Conservation (phyloP, 2,329 filamentous ascomycete species). For the Colletotrichum echinochloae region DNA sequence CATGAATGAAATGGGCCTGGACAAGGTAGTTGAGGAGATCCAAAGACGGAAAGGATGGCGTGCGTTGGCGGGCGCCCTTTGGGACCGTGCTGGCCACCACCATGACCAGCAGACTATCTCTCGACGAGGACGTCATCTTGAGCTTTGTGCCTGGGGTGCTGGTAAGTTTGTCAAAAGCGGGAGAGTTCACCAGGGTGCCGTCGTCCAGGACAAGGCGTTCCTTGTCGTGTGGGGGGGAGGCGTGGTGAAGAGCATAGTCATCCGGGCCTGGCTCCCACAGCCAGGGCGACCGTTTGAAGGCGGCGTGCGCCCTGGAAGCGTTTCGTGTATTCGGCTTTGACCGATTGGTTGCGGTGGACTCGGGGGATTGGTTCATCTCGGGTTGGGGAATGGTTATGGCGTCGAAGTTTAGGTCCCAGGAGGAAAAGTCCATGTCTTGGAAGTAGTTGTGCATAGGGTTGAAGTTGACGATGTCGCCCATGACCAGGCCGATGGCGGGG, state of each 20-base stretch:
- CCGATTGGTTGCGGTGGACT: slow-evolving; percentile 44
- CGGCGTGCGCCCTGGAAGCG: slow-evolving; percentile 47
- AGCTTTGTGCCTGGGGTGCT: slow-evolving; percentile 35
- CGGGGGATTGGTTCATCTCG: slow-evolving; percentile 46
- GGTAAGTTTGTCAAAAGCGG: slow-evolving; percentile 33
- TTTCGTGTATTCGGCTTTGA: slow-evolving; percentile 44
- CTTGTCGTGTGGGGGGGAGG: slow-evolving; percentile 31
- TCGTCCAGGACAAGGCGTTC: slow-evolving; percentile 29
- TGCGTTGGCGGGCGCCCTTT: slow-evolving; percentile 45
- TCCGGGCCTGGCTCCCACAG: slow-evolving; percentile 49
- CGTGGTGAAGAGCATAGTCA: slow-evolving; percentile 43
- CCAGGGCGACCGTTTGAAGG: slow-evolving; percentile 51
- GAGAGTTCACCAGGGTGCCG: slow-evolving; percentile 29
- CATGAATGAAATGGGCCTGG: slow-evolving; percentile 49
- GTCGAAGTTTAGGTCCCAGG: slow-evolving; percentile 50
- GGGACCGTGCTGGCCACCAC: slow-evolving; percentile 46
- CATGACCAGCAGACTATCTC: slow-evolving; percentile 48
- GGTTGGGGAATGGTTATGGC: slow-evolving; percentile 46
- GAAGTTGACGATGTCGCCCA: slow-evolving; percentile 44
- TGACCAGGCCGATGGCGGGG: slow-evolving; percentile 30
- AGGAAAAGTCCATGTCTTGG: slow-evolving; percentile 49
- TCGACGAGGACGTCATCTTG: slow-evolving; percentile 43
- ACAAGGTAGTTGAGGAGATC: slow-evolving; percentile 54
- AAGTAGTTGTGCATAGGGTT: slow-evolving; percentile 46
- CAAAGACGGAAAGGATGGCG: slow-evolving; percentile 54